These are phyloP conservation scores for Magnaporthiopsis incrustans DNA, from an alignment of 2,329 filamentous ascomycete genomes.

Conservation along the genomic window DNA sequence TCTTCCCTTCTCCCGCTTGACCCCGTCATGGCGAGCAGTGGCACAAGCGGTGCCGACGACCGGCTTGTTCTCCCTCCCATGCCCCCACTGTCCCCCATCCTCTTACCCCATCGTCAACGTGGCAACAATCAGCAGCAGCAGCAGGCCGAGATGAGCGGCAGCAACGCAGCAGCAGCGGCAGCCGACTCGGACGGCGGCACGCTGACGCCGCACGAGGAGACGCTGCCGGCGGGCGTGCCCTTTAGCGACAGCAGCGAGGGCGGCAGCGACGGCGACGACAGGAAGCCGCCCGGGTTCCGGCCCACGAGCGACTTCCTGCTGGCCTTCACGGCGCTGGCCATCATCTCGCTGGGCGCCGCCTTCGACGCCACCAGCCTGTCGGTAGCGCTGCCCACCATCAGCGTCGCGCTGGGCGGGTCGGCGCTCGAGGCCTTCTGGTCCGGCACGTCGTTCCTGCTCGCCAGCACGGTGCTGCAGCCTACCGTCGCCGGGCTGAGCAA, in stretches of 20 bases:
- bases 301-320: conserved; percentile 31
- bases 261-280: conserved; percentile 7
- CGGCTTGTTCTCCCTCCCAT: too few relatives aligned
- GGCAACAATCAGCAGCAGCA: too few relatives aligned
- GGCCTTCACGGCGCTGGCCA: conserved; percentile 41
- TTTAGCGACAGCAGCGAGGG: conserved; percentile 5
- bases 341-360: conserved; percentile 53
- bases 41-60: too few relatives aligned
- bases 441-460: conserved; percentile 61
- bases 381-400: conserved; percentile 50
- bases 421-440: conserved; percentile 62
- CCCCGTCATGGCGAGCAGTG: too few relatives aligned
- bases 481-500: conserved; percentile 35
- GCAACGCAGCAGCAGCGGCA: too few relatives aligned
- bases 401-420: conserved; percentile 39
- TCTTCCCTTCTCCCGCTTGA: too few relatives aligned
- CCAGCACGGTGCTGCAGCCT: conserved; percentile 52
- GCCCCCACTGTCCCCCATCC: too few relatives aligned
- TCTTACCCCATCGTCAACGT: too few relatives aligned
- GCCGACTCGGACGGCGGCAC: conserved; percentile 10
- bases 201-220: conserved; percentile 6
- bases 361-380: conserved; percentile 59
- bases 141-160: too few relatives aligned
- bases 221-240: not conserved
- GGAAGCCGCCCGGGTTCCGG: conserved; percentile 19